Percentiles rank a stretch among this genome's conserved stretches.
These are phyloP conservation scores for Globisporangium acanthophoron DNA, from an alignment of 352 stramenopile species.

Conservation along the genomic window DNA sequence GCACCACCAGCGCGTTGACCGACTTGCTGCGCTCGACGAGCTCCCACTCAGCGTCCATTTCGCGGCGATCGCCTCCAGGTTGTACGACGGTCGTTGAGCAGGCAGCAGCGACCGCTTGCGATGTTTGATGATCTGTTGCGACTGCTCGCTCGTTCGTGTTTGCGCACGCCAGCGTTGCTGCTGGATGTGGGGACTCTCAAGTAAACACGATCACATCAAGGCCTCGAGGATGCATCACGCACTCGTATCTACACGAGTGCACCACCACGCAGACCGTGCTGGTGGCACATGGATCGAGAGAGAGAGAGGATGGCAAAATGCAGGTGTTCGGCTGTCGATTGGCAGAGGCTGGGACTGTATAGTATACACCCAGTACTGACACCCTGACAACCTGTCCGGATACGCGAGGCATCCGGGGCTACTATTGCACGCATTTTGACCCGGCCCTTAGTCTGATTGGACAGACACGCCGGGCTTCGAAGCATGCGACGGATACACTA, in stretches of 20 bases:
- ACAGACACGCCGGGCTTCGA: slow-evolving; percentile 88
- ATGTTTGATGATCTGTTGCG: too few species aligned
- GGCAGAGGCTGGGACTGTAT: slow-evolving; percentile 73
- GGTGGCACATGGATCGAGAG: too few species aligned
- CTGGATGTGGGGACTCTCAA: too few species aligned
- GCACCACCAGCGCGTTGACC: slow-evolving; percentile 8
- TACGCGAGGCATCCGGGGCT: not conserved
- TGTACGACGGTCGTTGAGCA: too few species aligned
- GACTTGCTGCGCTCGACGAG: slow-evolving; percentile 16
- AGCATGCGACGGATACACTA: slow-evolving; percentile 42
- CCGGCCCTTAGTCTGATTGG: slow-evolving; percentile 88
- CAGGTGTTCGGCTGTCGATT: slow-evolving; percentile 74
- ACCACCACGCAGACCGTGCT: too few species aligned
- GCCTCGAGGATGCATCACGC: too few species aligned
- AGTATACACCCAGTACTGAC: slow-evolving; percentile 72
- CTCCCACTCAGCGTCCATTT: slow-evolving; percentile 22
- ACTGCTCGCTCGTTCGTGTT: too few species aligned
- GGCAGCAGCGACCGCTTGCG: too few species aligned
- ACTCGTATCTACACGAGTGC: too few species aligned
- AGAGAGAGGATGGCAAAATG: not conserved
- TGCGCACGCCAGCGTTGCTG: too few species aligned
- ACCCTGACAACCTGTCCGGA: slow-evolving; percentile 55
- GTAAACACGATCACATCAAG: too few species aligned
- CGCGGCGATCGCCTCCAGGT: too few species aligned
- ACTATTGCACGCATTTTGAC: slow-evolving; percentile 85